A percentile compares a stretch with the other conserved stretches of the same genome.
Evolutionary conservation across 257 asterid species (phyloP).

Genomic region (Coffea eugenioides): DNA sequence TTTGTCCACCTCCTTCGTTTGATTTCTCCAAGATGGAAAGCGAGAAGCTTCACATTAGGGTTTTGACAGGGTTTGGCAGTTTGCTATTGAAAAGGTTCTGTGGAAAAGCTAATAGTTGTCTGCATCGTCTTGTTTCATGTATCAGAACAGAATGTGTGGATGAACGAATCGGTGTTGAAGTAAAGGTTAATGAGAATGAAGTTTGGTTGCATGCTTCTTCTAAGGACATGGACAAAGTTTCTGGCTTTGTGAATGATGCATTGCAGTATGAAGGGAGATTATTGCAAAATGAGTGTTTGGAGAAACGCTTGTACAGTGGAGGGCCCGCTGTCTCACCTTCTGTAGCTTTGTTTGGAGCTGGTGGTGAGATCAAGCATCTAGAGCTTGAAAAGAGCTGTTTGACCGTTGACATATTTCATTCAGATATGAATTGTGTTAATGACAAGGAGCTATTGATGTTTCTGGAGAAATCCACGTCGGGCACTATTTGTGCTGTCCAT

Average conservation of each 20-base stretch:
- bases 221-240: conserved; percentile 59
- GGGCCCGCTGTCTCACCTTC: conserved; percentile 54
- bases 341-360: conserved; percentile 86
- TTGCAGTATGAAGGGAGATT: conserved; percentile 61
- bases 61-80: conserved; percentile 63
- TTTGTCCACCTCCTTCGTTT: conserved; percentile 57
- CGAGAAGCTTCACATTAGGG: conserved; percentile 54
- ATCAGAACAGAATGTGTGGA: conserved; percentile 57
- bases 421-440: conserved; percentile 40
- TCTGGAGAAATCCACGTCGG: conserved; percentile 58
- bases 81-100: conserved; percentile 70
- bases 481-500: conserved; percentile 54
- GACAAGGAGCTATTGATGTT: conserved; percentile 65
- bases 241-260: conserved; percentile 38
- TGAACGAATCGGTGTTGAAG: conserved; percentile 65
- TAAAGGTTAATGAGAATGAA: conserved; percentile 63
- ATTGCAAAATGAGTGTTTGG: conserved; percentile 69
- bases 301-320: conserved; percentile 61
- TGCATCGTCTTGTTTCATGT: conserved; percentile 52
- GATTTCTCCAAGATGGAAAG: conserved; percentile 61
- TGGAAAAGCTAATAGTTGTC: conserved; percentile 54
- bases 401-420: conserved; percentile 68
- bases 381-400: conserved; percentile 79
- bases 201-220: conserved; percentile 63
- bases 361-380: conserved; percentile 83